Percentiles rank a stretch among this genome's conserved stretches.
Conservation (phyloP, 768 basidiomycete genomes). For the Boletus rubescentipes region DNA sequence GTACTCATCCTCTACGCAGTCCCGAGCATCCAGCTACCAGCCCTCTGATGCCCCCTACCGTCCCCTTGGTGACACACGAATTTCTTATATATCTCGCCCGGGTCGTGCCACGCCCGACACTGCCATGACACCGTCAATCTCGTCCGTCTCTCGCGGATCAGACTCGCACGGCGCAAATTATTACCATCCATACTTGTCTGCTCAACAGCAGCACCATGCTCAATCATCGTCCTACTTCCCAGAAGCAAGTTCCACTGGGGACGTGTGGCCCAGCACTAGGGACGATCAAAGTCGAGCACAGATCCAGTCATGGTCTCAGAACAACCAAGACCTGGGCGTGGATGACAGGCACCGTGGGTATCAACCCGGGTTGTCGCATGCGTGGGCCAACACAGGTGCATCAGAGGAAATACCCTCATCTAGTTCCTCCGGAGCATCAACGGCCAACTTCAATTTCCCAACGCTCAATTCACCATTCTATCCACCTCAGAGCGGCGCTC, state of each 20-base stretch:
- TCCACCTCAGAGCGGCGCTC: slow-evolving; percentile 39
- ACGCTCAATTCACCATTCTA: slow-evolving; percentile 60
- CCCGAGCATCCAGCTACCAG: slow-evolving; percentile 26
- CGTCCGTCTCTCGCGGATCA: slow-evolving; percentile 27
- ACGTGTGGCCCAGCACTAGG: slow-evolving; percentile 22
- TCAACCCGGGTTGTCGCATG: slow-evolving; percentile 24
- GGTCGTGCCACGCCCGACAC: slow-evolving; percentile 28
- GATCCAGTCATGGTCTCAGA: slow-evolving; percentile 28
- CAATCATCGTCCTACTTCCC: slow-evolving; percentile 26
- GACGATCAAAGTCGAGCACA: slow-evolving; percentile 23
- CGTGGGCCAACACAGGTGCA: slow-evolving; percentile 20
- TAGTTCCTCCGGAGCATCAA: slow-evolving; percentile 19
- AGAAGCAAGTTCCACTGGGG: slow-evolving; percentile 17
- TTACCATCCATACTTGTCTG: slow-evolving; percentile 26
- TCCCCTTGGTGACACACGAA: slow-evolving; percentile 27
- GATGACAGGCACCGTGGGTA: slow-evolving; percentile 34
- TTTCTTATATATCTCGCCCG: slow-evolving; percentile 28
- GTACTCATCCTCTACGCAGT: slow-evolving; percentile 13
- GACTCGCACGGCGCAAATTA: slow-evolving; percentile 22
- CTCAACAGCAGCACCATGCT: slow-evolving; percentile 26
- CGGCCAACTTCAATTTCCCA: slow-evolving; percentile 41
- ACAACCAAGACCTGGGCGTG: slow-evolving; percentile 20
- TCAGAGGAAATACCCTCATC: slow-evolving; percentile 26
- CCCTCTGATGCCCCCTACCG: slow-evolving; percentile 24
- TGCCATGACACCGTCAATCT: slow-evolving; percentile 14